A percentile compares a stretch with the other conserved stretches of the same genome.
Evolutionary conservation across 1,284 basidiomycete species (phyloP).

Genomic region (Malassezia equina): DNA sequence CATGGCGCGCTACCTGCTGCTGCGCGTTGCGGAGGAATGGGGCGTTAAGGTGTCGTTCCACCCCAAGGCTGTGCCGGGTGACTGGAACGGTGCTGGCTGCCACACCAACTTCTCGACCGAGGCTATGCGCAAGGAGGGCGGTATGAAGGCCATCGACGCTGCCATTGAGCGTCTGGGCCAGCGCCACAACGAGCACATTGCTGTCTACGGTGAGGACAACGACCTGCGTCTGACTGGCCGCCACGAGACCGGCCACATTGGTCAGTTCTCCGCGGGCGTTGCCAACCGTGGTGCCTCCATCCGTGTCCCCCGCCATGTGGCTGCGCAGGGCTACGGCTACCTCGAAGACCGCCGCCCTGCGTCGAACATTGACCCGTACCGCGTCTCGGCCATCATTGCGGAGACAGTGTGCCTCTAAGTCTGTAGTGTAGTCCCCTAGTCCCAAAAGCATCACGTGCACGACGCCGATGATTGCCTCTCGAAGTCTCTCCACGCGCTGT

Average conservation of each 20-base stretch:
- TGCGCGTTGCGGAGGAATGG: conserved; percentile 77
- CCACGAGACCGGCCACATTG: conserved; percentile 86
- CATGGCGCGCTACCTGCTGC: conserved; percentile 45
- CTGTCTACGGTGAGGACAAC: conserved; percentile 48
- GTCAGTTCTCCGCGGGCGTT: conserved; percentile 82
- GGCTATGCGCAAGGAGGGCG: conserved; percentile 49
- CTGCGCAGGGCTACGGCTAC: conserved; percentile 85
- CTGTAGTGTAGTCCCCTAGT: not conserved
- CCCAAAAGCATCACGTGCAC: not conserved
- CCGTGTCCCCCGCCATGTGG: conserved; percentile 77
- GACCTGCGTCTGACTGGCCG: conserved; percentile 46
- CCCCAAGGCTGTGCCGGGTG: conserved; percentile 92
- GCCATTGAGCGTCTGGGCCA: conserved; percentile 62
- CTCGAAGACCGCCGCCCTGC: conserved; percentile 56
- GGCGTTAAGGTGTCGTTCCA: conserved; percentile 91
- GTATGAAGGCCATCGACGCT: conserved; percentile 84
- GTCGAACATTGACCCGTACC: conserved; percentile 78
- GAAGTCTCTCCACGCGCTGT: not conserved
- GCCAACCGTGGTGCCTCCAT: conserved; percentile 77
- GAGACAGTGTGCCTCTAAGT: conserved; percentile 56
- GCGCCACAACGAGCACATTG: conserved; percentile 50
- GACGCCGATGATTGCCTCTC: not conserved
- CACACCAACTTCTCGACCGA: conserved; percentile 50
- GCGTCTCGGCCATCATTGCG: conserved; percentile 61
- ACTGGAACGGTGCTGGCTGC: conserved; percentile 99